A percentile compares a stretch with the other conserved stretches of the same genome.
Evolutionary conservation across 169 alveolate genomes (phyloP).

Genomic region (Babesia bigemina): DNA sequence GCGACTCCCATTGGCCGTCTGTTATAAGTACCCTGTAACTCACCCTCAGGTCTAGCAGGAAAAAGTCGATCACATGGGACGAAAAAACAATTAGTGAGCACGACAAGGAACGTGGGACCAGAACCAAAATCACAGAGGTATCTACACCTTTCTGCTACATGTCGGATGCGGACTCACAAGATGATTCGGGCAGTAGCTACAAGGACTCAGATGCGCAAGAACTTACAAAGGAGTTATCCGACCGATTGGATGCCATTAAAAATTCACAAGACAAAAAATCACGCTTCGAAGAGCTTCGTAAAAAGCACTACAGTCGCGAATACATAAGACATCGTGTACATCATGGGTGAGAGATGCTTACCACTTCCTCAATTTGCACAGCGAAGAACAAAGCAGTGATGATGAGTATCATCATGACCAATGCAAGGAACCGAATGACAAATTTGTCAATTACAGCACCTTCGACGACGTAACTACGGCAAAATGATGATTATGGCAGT

Average conservation of each 20-base stretch:
- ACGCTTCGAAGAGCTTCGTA: conserved; percentile 46
- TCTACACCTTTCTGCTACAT: conserved; percentile 81
- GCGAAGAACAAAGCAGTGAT: background rate
- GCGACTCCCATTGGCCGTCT: background rate
- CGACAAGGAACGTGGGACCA: conserved; percentile 83
- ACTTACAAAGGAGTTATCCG: conserved; percentile 30
- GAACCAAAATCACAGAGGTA: conserved; percentile 80
- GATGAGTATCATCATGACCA: conserved; percentile 9
- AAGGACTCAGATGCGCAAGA: background rate
- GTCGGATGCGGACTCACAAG: conserved; percentile 57
- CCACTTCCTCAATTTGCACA: background rate
- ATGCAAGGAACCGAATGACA: background rate
- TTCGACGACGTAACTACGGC: background rate
- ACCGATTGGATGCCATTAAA: conserved; percentile 36
- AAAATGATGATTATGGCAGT: no score
- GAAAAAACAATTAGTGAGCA: conserved; percentile 83
- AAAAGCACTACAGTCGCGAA: conserved; percentile 53
- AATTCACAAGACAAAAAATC: conserved; percentile 4
- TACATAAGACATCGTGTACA: conserved; percentile 9
- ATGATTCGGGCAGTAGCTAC: conserved; percentile 14
- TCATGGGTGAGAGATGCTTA: background rate
- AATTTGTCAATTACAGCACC: background rate
- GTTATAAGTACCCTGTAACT: background rate
- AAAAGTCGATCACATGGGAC: conserved; percentile 80
- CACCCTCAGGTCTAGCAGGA: conserved; percentile 25